A percentile compares a stretch with the other conserved stretches of the same genome.
These are phyloP conservation scores for Erythrophleum fordii DNA, from an alignment of 306 rosid genomes.

Conservation along the genomic window DNA sequence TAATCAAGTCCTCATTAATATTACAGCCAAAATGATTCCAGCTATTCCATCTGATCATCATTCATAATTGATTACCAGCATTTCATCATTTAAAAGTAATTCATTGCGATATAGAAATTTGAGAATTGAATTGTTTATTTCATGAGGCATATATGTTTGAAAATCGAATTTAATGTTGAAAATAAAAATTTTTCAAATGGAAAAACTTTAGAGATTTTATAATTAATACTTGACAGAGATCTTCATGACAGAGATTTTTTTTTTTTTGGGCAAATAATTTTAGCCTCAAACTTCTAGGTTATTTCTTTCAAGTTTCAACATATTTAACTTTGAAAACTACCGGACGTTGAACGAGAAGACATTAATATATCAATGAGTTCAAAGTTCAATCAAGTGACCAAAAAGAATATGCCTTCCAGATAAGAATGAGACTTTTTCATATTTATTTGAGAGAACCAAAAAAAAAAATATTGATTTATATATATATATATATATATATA, in stretches of 20 bases:
- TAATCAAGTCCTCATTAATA: constrained; percentile 60
- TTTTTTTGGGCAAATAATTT: too few relatives aligned
- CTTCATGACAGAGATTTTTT: too few relatives aligned
- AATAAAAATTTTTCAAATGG: too few relatives aligned
- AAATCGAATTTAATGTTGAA: neutral
- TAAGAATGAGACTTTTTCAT: too few relatives aligned
- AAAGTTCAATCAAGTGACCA: neutral
- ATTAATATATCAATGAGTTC: neutral
- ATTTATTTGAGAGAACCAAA: too few relatives aligned
- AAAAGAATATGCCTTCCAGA: neutral
- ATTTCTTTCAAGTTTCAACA: too few relatives aligned
- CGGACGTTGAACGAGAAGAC: neutral
- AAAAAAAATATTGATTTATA: too few relatives aligned
- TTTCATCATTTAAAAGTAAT: neutral
- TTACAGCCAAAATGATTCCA: constrained; percentile 77
- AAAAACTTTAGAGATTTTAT: too few relatives aligned
- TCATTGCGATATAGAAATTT: neutral
- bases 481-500: too few relatives aligned
- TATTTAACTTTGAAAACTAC: too few relatives aligned
- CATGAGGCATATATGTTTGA: neutral
- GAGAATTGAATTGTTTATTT: neutral
- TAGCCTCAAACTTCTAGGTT: too few relatives aligned
- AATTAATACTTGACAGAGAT: too few relatives aligned
- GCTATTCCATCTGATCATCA: constrained; percentile 62
- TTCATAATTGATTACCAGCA: neutral